Evolutionary conservation across 2,329 filamentous ascomycete species (phyloP).

Genomic region (Nemania bipapillata): DNA sequence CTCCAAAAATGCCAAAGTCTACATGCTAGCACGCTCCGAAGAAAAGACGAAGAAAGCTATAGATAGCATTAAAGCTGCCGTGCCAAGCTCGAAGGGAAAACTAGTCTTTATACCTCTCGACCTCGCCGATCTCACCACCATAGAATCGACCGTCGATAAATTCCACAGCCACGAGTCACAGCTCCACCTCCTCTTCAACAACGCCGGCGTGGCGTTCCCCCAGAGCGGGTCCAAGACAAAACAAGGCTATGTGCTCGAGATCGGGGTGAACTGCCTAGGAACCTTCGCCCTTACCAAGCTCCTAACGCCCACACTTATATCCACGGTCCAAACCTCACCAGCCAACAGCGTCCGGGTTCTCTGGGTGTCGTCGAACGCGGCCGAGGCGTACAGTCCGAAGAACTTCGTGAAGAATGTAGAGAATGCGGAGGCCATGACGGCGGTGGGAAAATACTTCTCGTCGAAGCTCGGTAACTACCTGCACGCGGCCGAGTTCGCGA

Average conservation of each 20-base stretch:
- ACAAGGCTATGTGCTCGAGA: conserved; percentile 46
- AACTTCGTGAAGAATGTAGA: conserved; percentile 41
- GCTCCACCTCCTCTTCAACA: conserved; percentile 62
- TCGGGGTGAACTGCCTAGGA: conserved; percentile 43
- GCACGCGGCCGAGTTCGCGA: conserved; percentile 37
- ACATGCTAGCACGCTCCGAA: conserved; percentile 57
- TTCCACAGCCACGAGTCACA: conserved; percentile 66
- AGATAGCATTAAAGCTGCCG: conserved; percentile 27
- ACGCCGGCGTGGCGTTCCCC: conserved; percentile 63
- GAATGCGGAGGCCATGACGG: conserved; percentile 30
- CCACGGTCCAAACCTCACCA: conserved; percentile 30
- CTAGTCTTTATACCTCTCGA: conserved; percentile 46
- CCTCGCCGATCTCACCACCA: conserved; percentile 42
- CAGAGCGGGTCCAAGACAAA: conserved; percentile 47
- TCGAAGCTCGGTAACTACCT: conserved; percentile 41
- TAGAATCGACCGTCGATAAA: conserved; percentile 60
- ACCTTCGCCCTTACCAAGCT: conserved; percentile 42
- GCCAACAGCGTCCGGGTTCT: conserved; percentile 38
- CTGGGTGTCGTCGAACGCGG: conserved; percentile 37
- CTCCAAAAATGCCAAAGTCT: conserved; percentile 60
- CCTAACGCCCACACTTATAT: conserved; percentile 36
- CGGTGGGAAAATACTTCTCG: conserved; percentile 32
- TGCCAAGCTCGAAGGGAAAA: conserved; percentile 34
- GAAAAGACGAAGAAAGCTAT: conserved; percentile 34
- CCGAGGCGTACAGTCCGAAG: conserved; percentile 23